Evolutionary conservation across 176 grass and related monocot species (phyloP).

Genomic region (Poa pratensis): DNA sequence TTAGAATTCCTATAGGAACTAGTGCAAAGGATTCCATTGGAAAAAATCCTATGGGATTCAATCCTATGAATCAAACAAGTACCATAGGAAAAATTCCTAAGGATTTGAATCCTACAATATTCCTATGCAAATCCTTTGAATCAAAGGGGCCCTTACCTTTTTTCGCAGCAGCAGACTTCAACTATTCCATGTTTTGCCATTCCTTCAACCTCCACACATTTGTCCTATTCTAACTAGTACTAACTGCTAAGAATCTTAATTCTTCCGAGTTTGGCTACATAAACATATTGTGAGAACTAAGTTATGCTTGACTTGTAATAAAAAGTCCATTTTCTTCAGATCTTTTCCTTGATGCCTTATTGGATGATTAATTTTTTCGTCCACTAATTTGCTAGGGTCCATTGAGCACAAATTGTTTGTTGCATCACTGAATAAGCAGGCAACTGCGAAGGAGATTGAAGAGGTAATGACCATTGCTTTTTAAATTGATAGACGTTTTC

Average conservation of each 20-base stretch:
- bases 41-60: too few species aligned
- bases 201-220: slow-evolving; percentile 20
- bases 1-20: too few species aligned
- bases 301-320: slow-evolving; percentile 30
- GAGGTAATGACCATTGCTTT: slow-evolving; percentile 55
- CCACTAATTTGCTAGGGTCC: slow-evolving; percentile 60
- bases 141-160: neutral
- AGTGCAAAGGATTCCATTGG: too few species aligned
- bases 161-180: slow-evolving; percentile 12
- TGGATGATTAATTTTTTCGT: slow-evolving; percentile 36
- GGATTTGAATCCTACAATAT: too few species aligned
- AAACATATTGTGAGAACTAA: slow-evolving; percentile 30
- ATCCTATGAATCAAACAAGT: too few species aligned
- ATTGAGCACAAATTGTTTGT: slow-evolving; percentile 96
- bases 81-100: too few species aligned
- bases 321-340: slow-evolving; percentile 20
- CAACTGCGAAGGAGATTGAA: slow-evolving; percentile 85
- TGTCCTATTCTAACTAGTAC: slow-evolving; percentile 4
- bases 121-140: too few species aligned
- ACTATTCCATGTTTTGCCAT: slow-evolving; percentile 8
- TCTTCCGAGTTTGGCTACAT: slow-evolving; percentile 3
- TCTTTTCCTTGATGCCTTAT: slow-evolving; percentile 13
- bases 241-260: slow-evolving; percentile 21
- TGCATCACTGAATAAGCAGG: slow-evolving; percentile 92
- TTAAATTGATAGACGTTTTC: slow-evolving; percentile 20